Evolutionary conservation across 2,329 filamentous ascomycete species (phyloP), one percentile per base, ranked within the genome.

Genomic region (Aspergillus caelatus): DNA sequence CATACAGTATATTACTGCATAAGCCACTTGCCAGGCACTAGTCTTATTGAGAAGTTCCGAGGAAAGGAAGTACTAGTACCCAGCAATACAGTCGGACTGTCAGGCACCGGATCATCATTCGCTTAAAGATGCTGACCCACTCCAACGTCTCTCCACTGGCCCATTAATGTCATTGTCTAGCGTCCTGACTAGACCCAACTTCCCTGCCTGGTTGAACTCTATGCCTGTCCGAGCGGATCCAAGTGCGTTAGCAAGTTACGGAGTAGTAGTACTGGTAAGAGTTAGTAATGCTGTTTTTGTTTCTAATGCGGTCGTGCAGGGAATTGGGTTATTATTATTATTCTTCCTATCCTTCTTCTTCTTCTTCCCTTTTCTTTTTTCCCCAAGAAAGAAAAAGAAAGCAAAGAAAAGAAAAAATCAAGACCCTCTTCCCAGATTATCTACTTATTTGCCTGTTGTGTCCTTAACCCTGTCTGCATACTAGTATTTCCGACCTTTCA

Each of bases 31-130:
- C 11, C 12, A 23, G 45, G 21, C 21, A 23, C 14, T 48, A n/a
- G 43, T 45, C n/a, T 23, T 32, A 16, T 32, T 52, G 28, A 48
- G 56, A 45, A 28, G 28, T 28, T 23, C 26, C 36, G 41, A 32
- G 55, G 26, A 30, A 50, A 41, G 39, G 23, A 54, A 58, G 58
- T 28, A n/a, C n/a, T n/a, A 30, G 46, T 28, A 50, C 16, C 46
- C 26, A 50, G 46, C 45, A 50, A 62, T 30, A 62, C 63, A 26
- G 23, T 26, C 26, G 4, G 45, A 65, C 28, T 45, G 48, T 58
- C 66, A 68, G 67, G 67, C 60, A 67, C 66, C 53, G 34, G 66
- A 68, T 68, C 66, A 57, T 63, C 65, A 68, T 68, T 68, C 66
- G 66, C 66, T 60, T 62, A 58, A 52, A 54, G 32, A 55, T 12